phyloP scores from a whole-genome alignment of 2,329 filamentous ascomycete species.

The Onygena corvina region DNA sequence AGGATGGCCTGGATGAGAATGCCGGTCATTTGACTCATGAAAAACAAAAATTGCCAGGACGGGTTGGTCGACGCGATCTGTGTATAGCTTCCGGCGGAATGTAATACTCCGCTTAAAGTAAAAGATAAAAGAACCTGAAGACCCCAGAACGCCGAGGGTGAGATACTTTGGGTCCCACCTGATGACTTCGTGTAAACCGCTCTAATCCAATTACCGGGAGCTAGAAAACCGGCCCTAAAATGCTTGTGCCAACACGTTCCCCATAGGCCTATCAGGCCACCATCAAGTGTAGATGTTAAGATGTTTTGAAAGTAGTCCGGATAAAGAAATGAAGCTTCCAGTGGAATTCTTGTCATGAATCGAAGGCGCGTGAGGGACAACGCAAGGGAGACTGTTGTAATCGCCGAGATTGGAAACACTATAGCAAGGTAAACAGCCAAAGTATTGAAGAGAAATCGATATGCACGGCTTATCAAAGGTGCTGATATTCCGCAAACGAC shows the following conservation, averaged over 20 bases:
- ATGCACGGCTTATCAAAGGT: constrained; percentile 38
- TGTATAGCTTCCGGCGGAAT: constrained; percentile 58
- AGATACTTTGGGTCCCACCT: constrained; percentile 2
- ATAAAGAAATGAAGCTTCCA: constrained; percentile 51
- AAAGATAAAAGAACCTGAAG: constrained; percentile 25
- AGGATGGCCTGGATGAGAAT: constrained; percentile 47
- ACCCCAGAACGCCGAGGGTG: constrained; percentile 16
- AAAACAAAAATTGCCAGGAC: constrained; percentile 52
- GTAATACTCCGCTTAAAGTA: constrained; percentile 40
- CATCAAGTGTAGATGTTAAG: constrained; percentile 35
- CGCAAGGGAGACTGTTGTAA: constrained; percentile 49
- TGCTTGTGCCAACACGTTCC: constrained; percentile 82
- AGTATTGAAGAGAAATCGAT: constrained; percentile 47
- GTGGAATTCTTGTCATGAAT: constrained; percentile 47
- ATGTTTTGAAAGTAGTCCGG: constrained; percentile 46
- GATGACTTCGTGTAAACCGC: constrained; percentile 14
- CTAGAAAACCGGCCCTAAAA: constrained; percentile 52
- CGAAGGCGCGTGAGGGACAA: constrained; percentile 40
- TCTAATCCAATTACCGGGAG: constrained; percentile 30
- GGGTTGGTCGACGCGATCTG: constrained; percentile 50
- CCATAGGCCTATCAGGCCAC: constrained; percentile 73
- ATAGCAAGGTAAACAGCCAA: constrained; percentile 50
- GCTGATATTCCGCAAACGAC: constrained; percentile 34
- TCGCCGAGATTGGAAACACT: constrained; percentile 47
- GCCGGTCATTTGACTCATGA: constrained; percentile 56